Evolutionary conservation across 176 grass and related monocot species (phyloP).

Genomic region (Otatea glauca): DNA sequence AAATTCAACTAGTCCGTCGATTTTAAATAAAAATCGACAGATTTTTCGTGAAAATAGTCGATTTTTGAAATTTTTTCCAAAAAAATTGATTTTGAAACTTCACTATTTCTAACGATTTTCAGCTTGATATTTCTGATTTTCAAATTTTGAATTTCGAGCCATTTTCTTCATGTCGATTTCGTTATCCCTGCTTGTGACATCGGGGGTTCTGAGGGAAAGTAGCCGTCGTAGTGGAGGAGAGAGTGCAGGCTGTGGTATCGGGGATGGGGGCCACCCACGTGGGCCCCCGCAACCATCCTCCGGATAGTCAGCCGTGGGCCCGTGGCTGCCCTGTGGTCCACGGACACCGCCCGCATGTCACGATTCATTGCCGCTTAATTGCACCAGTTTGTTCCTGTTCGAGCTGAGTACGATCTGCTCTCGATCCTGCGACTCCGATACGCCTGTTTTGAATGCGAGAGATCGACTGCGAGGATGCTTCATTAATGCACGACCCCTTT

Average conservation of each 20-base stretch:
- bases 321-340: slow-evolving; percentile 16
- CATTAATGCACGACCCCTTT: neutral
- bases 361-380: neutral
- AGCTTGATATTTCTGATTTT: too few relatives aligned
- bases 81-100: too few relatives aligned
- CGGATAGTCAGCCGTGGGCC: slow-evolving; percentile 18
- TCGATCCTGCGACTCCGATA: slow-evolving; percentile 18
- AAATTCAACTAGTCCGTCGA: too few relatives aligned
- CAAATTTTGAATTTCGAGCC: too few relatives aligned
- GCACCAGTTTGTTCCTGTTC: neutral
- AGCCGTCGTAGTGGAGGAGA: neutral
- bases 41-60: too few relatives aligned
- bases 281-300: slow-evolving; percentile 9
- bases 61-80: too few relatives aligned
- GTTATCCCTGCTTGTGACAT: too few relatives aligned
- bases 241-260: neutral
- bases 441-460: neutral
- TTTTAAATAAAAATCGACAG: too few relatives aligned
- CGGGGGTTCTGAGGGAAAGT: neutral
- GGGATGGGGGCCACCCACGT: neutral
- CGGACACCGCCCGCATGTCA: slow-evolving; percentile 43
- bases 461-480: neutral
- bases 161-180: too few relatives aligned
- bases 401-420: neutral
- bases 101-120: too few relatives aligned